Percentiles rank a stretch among this genome's conserved stretches.
phyloP scores from a whole-genome alignment of 2,329 filamentous ascomycete species.

The Cadophora sp. region DNA sequence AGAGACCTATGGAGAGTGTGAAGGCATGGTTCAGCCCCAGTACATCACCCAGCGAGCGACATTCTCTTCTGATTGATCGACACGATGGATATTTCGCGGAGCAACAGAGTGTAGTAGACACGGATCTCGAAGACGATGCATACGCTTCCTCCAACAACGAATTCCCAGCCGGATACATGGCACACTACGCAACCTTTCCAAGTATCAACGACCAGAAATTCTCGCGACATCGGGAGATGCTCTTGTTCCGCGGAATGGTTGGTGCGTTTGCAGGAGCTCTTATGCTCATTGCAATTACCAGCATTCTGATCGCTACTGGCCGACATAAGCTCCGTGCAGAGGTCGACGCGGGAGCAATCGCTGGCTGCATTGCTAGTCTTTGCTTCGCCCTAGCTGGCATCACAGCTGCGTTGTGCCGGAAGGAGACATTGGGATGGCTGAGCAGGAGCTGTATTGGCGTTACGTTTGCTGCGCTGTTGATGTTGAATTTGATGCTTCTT shows the following conservation, averaged over 20 bases:
- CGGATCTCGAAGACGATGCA: slow-evolving; percentile 56
- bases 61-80: slow-evolving; percentile 39
- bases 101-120: slow-evolving; percentile 41
- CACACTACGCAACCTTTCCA: slow-evolving; percentile 61
- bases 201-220: slow-evolving; percentile 59
- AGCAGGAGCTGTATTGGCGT: slow-evolving; percentile 54
- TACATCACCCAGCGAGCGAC: slow-evolving; percentile 38
- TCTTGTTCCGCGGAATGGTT: slow-evolving; percentile 61
- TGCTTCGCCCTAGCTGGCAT: slow-evolving; percentile 68
- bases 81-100: slow-evolving; percentile 34
- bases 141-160: slow-evolving; percentile 56
- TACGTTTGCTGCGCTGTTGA: slow-evolving; percentile 54
- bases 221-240: slow-evolving; percentile 57
- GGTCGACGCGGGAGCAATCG: slow-evolving; percentile 75
- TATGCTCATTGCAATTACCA: slow-evolving; percentile 68
- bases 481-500: slow-evolving; percentile 59
- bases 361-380: slow-evolving; percentile 72
- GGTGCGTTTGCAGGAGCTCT: slow-evolving; percentile 65
- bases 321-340: slow-evolving; percentile 71
- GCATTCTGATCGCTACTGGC: slow-evolving; percentile 71
- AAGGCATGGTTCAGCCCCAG: slow-evolving; percentile 56
- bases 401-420: slow-evolving; percentile 62
- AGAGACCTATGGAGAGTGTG: slow-evolving; percentile 57
- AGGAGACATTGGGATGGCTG: slow-evolving; percentile 51
- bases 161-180: slow-evolving; percentile 58